Evolutionary conservation across 1,284 basidiomycete genomes (phyloP), one percentile per base, ranked within the genome.

Genomic region (Marasmius tenuissimus): DNA sequence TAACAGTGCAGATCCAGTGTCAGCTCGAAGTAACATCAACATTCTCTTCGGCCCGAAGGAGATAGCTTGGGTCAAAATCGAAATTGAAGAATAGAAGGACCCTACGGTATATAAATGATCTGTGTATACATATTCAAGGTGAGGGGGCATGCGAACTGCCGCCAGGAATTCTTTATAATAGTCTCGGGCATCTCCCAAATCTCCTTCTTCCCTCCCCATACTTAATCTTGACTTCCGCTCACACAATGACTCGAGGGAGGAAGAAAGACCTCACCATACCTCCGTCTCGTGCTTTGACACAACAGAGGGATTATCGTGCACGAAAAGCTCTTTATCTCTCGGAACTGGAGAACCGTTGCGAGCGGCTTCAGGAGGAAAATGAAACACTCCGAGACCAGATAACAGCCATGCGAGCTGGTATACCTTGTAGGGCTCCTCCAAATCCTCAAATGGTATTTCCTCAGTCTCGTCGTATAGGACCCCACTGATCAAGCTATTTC

Each of bases 291-390:
- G 77, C 80, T 56, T 77, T 85, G 58, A 74, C 77, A 22, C 81
- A 85, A 64, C 86, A 88, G 69, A 79, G 86, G 10, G 85, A 86
- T 70, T 88, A 87, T 69, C 82, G 86, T 47, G 86, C 85, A 11
- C 78, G 86, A 54, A 84, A 84, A 68, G 82, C 85, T 6, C 78
- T 79, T 59, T 84, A 87, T 72, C 68, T 87, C 56, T 71, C 80
- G 3, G 82, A 84, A 50, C 78, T 88, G 49, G 85, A 88, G 68
- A 77, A 81, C 16, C 78, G 84, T 45, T 82, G 80, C 70, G 76
- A 74, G 35, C 76, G 71, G 37, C 78, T 79, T 16, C 86, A 87
- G 67, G 80, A 79, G 35, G 86, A 88, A 70, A 87, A 86, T 66
- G 71, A 61, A 8, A 71, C 75, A 40, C 73, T 88, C 55, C 78